Evolutionary conservation across 2,329 filamentous ascomycete genomes (phyloP).

Genomic region (Nigrospora oryzae): DNA sequence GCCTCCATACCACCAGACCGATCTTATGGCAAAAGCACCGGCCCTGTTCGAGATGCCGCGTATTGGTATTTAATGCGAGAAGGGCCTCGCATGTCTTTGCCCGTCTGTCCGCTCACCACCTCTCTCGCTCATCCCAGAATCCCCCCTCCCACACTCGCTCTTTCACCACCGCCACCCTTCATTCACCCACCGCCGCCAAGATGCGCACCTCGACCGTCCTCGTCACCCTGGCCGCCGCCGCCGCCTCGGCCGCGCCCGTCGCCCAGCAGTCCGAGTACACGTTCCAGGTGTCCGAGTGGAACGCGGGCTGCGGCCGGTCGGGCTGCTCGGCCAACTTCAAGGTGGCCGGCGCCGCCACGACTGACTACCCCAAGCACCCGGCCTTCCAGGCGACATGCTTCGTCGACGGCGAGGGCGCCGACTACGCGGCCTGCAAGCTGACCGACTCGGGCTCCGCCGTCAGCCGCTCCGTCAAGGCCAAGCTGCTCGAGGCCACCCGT

Average conservation of each 20-base stretch:
- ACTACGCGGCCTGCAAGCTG: background rate
- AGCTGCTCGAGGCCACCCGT: background rate
- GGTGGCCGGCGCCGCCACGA: background rate
- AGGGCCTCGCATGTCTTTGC: no score
- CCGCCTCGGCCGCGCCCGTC: background rate
- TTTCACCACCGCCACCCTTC: background rate
- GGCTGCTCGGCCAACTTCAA: background rate
- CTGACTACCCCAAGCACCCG: background rate
- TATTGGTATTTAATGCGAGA: no score
- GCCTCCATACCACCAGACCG: no score
- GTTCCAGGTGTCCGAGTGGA: background rate
- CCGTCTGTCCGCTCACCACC: no score
- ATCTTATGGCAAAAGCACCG: no score
- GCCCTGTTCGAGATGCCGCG: no score
- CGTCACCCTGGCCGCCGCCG: background rate
- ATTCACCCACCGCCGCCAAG: background rate
- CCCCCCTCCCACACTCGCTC: background rate
- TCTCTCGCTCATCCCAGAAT: no score
- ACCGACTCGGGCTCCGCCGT: background rate
- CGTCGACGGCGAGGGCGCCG: background rate
- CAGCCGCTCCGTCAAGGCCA: background rate
- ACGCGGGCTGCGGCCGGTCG: background rate
- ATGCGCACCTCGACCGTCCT: slow-evolving; percentile 1
- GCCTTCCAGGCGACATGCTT: background rate
- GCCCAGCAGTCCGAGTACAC: background rate